A percentile compares a stretch with the other conserved stretches of the same genome.
phyloP scores from a whole-genome alignment of 1,284 basidiomycete genomes.

The Rhizopogon parksii region DNA sequence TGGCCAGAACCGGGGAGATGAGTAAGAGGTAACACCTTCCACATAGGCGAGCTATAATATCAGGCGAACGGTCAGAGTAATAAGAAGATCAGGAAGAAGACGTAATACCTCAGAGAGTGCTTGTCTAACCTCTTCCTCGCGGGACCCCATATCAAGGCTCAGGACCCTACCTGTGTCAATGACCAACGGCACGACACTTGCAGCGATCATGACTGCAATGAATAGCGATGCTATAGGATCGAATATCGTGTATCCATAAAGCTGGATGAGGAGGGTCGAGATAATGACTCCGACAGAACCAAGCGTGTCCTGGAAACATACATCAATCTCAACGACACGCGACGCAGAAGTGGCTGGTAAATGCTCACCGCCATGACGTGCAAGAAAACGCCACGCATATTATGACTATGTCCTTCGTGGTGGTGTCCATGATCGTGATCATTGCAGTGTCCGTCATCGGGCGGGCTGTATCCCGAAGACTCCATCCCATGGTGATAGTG shows the following conservation, averaged over 20 bases:
- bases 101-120: conserved; percentile 69
- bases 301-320: conserved; percentile 60
- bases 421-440: conserved; percentile 40
- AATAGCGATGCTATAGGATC: conserved; percentile 98
- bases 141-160: conserved; percentile 76
- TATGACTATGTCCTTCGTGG: conserved; percentile 87
- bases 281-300: conserved; percentile 98
- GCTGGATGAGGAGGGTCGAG: conserved; percentile 91
- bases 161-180: conserved; percentile 89
- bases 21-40: conserved; percentile 78
- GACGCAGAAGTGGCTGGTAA: not conserved
- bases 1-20: conserved; percentile 89
- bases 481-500: conserved; percentile 20
- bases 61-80: conserved; percentile 30
- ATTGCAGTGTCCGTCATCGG: conserved; percentile 26
- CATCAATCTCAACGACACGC: conserved; percentile 12
- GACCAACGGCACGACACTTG: conserved; percentile 91
- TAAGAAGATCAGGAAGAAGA: not conserved
- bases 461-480: conserved; percentile 15
- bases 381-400: conserved; percentile 99
- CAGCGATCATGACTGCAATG: conserved; percentile 93
- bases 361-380: conserved; percentile 78
- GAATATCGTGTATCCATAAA: conserved; percentile 99
- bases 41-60: conserved; percentile 45
- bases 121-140: conserved; percentile 57